Percentiles rank a stretch among this genome's conserved stretches.
These are phyloP conservation scores for Colletotrichum euphorbiae DNA, from an alignment of 2,329 filamentous ascomycete species.

Conservation along the genomic window DNA sequence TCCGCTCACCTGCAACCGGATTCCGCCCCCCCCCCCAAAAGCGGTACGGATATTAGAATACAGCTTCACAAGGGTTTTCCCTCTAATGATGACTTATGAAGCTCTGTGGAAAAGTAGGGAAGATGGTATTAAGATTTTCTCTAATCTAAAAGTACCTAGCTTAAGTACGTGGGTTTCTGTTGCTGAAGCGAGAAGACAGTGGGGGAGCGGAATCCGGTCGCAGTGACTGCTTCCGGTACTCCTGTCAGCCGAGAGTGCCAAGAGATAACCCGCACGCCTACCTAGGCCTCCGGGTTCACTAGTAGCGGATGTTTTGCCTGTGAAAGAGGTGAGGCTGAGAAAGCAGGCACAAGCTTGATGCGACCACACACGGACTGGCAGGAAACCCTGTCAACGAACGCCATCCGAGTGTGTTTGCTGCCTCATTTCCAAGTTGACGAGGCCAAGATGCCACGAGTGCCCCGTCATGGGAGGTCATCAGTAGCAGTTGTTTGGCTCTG, in stretches of 20 bases:
- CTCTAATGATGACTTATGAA: too few relatives aligned
- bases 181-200: too few relatives aligned
- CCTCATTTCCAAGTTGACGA: constrained; percentile 4
- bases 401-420: constrained; percentile 2
- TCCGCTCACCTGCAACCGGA: too few relatives aligned
- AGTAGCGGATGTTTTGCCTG: background rate
- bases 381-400: constrained; percentile 2
- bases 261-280: constrained; percentile 1
- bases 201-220: too few relatives aligned
- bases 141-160: too few relatives aligned
- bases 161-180: too few relatives aligned
- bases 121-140: too few relatives aligned
- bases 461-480: constrained; percentile 3
- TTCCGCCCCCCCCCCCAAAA: too few relatives aligned
- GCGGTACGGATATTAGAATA: too few relatives aligned
- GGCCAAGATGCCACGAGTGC: background rate
- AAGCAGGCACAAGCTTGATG: background rate
- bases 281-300: background rate
- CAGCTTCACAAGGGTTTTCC: too few relatives aligned
- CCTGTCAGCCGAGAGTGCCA: constrained; percentile 13
- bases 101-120: too few relatives aligned
- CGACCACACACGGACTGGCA: background rate
- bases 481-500: background rate
- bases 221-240: too few relatives aligned
- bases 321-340: constrained; percentile 15